Evolutionary conservation across 2,329 filamentous ascomycete genomes (phyloP).

Genomic region (Dichotomopilus funicola): DNA sequence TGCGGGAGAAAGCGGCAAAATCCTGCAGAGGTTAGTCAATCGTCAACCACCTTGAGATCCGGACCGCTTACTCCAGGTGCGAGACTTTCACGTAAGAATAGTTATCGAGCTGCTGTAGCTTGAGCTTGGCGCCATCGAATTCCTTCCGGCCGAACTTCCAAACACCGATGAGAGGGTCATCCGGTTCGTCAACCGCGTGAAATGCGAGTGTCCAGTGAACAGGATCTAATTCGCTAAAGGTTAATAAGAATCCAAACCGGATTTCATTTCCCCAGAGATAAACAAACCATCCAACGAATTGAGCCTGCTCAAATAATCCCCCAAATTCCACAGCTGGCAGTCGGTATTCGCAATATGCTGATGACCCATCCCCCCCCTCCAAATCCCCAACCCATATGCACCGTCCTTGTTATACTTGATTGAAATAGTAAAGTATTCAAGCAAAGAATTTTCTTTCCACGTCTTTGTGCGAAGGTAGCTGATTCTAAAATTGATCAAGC

Average conservation of each 20-base stretch:
- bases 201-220: conserved; percentile 17
- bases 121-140: conserved; percentile 17
- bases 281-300: conserved; percentile 7
- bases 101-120: conserved; percentile 9
- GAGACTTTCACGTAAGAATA: conserved; percentile 12
- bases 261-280: too few species aligned
- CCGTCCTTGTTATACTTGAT: conserved; percentile 16
- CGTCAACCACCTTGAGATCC: too few species aligned
- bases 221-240: conserved; percentile 8
- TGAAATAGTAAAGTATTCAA: conserved; percentile 18
- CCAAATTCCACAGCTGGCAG: conserved; percentile 15
- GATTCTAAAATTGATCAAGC: conserved; percentile 19
- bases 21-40: background rate
- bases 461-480: conserved; percentile 6
- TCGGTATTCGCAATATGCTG: conserved; percentile 6
- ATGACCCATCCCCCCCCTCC: conserved; percentile 16
- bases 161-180: conserved; percentile 12
- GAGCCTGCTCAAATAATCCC: conserved; percentile 19
- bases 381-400: conserved; percentile 15
- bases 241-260: too few species aligned
- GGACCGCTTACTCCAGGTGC: conserved; percentile 9
- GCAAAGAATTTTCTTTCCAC: conserved; percentile 7
- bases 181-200: conserved; percentile 12
- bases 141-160: conserved; percentile 17
- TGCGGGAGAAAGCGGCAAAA: background rate